These are phyloP conservation scores for Grosmannia huntii DNA, from an alignment of 2,329 filamentous ascomycete species.

Conservation along the genomic window DNA sequence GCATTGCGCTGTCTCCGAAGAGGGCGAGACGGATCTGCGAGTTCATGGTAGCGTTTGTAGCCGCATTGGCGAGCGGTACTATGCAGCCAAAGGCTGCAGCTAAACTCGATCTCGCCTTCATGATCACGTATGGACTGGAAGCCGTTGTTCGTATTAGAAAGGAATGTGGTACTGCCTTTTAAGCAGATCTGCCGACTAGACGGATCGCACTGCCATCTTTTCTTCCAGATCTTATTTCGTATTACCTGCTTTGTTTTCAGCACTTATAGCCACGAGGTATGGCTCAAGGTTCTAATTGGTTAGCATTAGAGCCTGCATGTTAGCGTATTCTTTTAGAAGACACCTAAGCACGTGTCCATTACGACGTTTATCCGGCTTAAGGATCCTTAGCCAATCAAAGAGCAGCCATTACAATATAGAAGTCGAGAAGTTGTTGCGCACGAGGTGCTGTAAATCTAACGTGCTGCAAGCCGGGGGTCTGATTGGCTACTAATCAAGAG, in stretches of 20 bases:
- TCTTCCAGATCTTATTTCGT: not conserved
- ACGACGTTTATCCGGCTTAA: not conserved
- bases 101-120: not conserved
- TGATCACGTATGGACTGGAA: not conserved
- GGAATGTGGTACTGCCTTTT: not conserved
- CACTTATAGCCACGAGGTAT: not conserved
- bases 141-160: not conserved
- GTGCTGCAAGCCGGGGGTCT: no score
- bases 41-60: constrained; percentile 2
- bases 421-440: not conserved
- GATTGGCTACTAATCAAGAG: no score
- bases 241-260: not conserved
- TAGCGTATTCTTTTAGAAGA: not conserved
- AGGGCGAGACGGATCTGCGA: constrained; percentile 8
- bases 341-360: not conserved
- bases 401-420: not conserved
- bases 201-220: not conserved
- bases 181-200: not conserved
- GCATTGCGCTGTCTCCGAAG: constrained; percentile 12
- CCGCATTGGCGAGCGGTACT: not conserved
- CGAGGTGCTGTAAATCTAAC: no score
- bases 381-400: not conserved
- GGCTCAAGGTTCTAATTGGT: not conserved
- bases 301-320: not conserved
- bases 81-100: not conserved